Evolutionary conservation across 2,329 filamentous ascomycete species (phyloP).

Genomic region (Calonectria naviculata): DNA sequence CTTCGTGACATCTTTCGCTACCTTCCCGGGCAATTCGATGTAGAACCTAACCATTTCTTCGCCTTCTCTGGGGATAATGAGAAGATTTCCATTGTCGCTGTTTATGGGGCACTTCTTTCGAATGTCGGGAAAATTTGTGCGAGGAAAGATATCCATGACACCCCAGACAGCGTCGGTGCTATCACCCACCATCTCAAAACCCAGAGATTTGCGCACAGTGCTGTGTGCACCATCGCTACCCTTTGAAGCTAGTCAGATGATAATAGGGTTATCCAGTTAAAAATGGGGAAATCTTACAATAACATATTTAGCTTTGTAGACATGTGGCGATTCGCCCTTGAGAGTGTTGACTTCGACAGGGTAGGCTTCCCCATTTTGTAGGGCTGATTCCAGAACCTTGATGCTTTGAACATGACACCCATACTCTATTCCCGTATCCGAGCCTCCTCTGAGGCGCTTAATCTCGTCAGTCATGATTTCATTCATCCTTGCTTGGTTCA

Average conservation of each 20-base stretch:
- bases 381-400: background rate
- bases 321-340: background rate
- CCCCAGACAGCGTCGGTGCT: slow-evolving; percentile 63
- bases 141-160: slow-evolving; percentile 44
- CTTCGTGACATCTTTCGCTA: slow-evolving; percentile 58
- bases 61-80: slow-evolving; percentile 70
- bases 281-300: slow-evolving; percentile 19
- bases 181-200: slow-evolving; percentile 66
- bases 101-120: slow-evolving; percentile 63
- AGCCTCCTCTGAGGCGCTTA: background rate
- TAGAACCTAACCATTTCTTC: slow-evolving; percentile 68
- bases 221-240: slow-evolving; percentile 29
- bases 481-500: slow-evolving; percentile 31
- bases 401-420: slow-evolving; percentile 31
- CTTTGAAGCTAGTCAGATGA: background rate
- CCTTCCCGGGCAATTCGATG: slow-evolving; percentile 62
- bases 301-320: slow-evolving; percentile 30
- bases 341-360: slow-evolving; percentile 23
- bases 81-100: slow-evolving; percentile 63
- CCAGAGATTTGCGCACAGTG: slow-evolving; percentile 67
- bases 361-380: slow-evolving; percentile 1
- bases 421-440: slow-evolving; percentile 19
- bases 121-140: slow-evolving; percentile 72
- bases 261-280: no score
- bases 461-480: slow-evolving; percentile 26